These are phyloP conservation scores for Leccinum subtestaceum DNA, from an alignment of 768 basidiomycete genomes.

Conservation along the genomic window DNA sequence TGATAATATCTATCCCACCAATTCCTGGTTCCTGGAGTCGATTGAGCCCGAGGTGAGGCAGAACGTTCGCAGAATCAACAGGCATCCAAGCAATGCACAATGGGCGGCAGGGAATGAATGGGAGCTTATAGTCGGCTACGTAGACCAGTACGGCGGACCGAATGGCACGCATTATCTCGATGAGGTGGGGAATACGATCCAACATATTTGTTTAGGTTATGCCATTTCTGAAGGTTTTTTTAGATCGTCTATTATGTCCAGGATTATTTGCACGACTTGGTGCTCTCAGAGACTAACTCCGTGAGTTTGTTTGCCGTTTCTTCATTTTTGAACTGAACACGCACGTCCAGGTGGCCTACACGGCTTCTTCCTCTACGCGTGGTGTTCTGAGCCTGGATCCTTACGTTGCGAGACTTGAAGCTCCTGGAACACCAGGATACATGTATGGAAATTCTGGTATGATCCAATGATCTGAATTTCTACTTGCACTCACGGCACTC, in stretches of 20 bases:
- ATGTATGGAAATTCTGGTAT: conserved; percentile 56
- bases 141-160: neutral
- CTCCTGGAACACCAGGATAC: conserved; percentile 43
- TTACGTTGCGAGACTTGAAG: conserved; percentile 47
- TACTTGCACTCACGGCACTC: conserved; percentile 34
- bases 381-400: conserved; percentile 58
- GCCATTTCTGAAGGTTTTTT: no score
- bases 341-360: conserved; percentile 47
- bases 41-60: conserved; percentile 57
- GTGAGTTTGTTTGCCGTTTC: no score
- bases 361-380: conserved; percentile 55
- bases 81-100: conserved; percentile 55
- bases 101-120: conserved; percentile 52
- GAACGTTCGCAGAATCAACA: conserved; percentile 45
- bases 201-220: no score
- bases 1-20: conserved; percentile 53
- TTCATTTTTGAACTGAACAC: no score
- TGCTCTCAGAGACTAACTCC: no score
- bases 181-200: no score
- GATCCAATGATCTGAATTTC: conserved; percentile 3
- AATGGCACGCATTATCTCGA: no score
- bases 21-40: conserved; percentile 49
- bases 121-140: conserved; percentile 41
- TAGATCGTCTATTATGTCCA: no score
- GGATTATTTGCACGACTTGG: no score